Evolutionary conservation across 768 basidiomycete species (phyloP), one percentile per base, ranked within the genome.

Genomic region (Mycena polygramma): DNA sequence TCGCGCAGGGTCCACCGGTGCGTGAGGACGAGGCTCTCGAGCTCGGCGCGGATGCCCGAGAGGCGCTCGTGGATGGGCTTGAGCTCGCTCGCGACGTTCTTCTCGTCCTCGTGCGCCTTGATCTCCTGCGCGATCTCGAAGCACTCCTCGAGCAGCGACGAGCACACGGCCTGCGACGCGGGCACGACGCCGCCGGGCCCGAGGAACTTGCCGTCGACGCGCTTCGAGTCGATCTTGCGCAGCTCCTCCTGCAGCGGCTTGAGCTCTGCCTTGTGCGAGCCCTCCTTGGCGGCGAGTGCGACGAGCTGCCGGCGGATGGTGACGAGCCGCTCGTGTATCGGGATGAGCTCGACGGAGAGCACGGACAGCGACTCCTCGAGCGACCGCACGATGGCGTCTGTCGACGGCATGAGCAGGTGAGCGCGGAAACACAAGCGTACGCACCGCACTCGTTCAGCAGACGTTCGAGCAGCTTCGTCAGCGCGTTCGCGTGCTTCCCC

Each of bases 1-100:
- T 99, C 98, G 51, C 97, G 87, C 63, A 99, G 83, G 69, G 92
- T 98, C 98, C 98, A 99, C 43, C 98, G 91, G 79, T 97, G 98
- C 0, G 98, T 99, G 73, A 99, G 84, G 37, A 94, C 94, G 74
- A 99, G 84, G 72, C 92, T 90, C 83, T 99, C 98, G 61, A 99
- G 85, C 79, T 98, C 94, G 9, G 89, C 84, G 63, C 96, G 89
- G 75, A 99, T 91, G 75, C 94, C 93, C 69, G 84, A 88, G 75
- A 99, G 87, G 26, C 98, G 90, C 76, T 99, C 98, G 78, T 96
- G 94, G 70, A 98, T 97, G 1, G 96, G 95, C 76, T 95, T 94
- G 59, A 98, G 87, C 3, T 92, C 91, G 20, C 90, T 89, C 1
- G 94, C 88, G 22, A 98, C 94, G 77, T 96, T 90, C 83, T 92